These are phyloP conservation scores for bread wheat (Triticum aestivum) DNA, from an alignment of 176 grass and related monocot species.

Conservation along the genomic window DNA sequence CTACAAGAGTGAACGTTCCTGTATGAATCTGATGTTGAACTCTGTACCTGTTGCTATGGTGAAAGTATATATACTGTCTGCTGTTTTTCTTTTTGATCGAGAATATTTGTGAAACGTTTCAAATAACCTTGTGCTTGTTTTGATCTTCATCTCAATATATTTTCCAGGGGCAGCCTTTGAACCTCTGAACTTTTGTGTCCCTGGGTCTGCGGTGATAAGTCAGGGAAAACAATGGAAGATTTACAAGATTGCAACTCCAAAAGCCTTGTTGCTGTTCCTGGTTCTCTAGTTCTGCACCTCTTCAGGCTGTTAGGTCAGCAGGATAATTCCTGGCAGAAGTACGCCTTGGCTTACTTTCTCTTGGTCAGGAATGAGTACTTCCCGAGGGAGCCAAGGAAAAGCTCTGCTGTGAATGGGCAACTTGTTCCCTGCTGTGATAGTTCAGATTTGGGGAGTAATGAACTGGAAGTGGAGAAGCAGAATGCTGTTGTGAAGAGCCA, in stretches of 20 bases:
- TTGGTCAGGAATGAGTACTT: conserved; percentile 58
- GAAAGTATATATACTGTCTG: not conserved
- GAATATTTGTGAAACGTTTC: not conserved
- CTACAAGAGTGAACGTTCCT: not conserved
- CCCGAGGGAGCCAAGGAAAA: conserved; percentile 30
- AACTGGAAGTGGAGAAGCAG: conserved; percentile 48
- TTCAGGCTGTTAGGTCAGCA: conserved; percentile 53
- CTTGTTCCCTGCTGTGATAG: conserved; percentile 12
- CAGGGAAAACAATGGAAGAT: conserved; percentile 43
- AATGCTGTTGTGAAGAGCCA: conserved; percentile 37
- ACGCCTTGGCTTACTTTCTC: conserved; percentile 57
- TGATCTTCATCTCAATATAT: conserved; percentile 6
- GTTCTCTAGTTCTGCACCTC: conserved; percentile 52
- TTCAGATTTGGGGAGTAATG: conserved; percentile 40
- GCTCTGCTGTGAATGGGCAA: conserved; percentile 32
- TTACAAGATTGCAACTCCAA: conserved; percentile 53
- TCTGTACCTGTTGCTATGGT: not conserved
- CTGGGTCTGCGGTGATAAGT: not conserved
- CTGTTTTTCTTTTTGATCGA: not conserved
- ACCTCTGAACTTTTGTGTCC: conserved; percentile 1
- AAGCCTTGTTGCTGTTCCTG: conserved; percentile 55
- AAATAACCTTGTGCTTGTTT: not conserved
- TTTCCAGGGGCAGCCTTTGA: conserved; percentile 33
- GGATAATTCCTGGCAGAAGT: conserved; percentile 71
- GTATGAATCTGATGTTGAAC: not conserved